phyloP scores from a whole-genome alignment of 1,284 basidiomycete genomes.

The Apiotrichum domesticum region DNA sequence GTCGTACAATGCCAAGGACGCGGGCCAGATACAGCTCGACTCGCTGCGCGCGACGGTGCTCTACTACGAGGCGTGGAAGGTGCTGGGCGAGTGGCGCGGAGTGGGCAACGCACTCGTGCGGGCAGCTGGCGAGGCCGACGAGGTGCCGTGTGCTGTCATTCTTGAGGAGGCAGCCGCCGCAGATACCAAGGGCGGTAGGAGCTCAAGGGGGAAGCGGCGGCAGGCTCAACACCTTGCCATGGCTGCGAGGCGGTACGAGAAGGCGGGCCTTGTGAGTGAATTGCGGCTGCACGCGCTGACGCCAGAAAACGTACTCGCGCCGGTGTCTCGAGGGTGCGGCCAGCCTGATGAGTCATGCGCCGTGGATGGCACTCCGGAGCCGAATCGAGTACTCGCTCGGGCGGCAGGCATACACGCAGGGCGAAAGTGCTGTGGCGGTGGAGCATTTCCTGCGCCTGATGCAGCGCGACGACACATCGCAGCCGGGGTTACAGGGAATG shows the following conservation, averaged over 20 bases:
- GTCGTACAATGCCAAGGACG: slow-evolving; percentile 28
- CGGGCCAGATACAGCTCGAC: slow-evolving; percentile 43
- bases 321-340: slow-evolving; percentile 47
- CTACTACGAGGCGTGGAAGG: slow-evolving; percentile 47
- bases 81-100: slow-evolving; percentile 41
- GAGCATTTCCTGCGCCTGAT: slow-evolving; percentile 49
- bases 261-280: slow-evolving; percentile 49
- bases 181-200: slow-evolving; percentile 41
- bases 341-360: slow-evolving; percentile 36
- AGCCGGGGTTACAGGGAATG: slow-evolving; percentile 38
- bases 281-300: neutral
- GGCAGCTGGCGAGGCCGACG: slow-evolving; percentile 48
- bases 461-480: slow-evolving; percentile 31
- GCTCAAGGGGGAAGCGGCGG: slow-evolving; percentile 35
- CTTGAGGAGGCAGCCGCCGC: slow-evolving; percentile 52
- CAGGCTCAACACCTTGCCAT: slow-evolving; percentile 50
- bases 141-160: slow-evolving; percentile 51
- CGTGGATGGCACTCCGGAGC: slow-evolving; percentile 48
- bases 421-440: slow-evolving; percentile 48
- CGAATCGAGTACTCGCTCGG: slow-evolving; percentile 52
- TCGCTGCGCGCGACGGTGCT: slow-evolving; percentile 44
- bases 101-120: slow-evolving; percentile 39
- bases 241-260: slow-evolving; percentile 52
- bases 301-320: slow-evolving; percentile 47
- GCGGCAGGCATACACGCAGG: slow-evolving; percentile 52